phyloP scores from a whole-genome alignment of 225 moss, liverwort and hornwort species.

The Polytrichum formosum region DNA sequence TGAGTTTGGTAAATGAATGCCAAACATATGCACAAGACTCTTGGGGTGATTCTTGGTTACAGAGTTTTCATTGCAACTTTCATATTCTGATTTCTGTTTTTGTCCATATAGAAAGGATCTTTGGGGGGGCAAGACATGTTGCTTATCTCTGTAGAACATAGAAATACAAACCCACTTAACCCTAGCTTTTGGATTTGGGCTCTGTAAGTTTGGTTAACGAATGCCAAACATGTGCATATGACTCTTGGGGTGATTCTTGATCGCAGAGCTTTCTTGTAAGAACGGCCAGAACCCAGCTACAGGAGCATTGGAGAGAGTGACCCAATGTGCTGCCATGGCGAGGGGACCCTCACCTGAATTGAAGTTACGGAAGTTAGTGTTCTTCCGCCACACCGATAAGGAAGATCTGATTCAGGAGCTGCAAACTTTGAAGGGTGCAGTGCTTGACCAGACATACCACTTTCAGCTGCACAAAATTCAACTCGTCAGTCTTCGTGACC shows the following conservation, averaged over 20 bases:
- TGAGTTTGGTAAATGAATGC: neutral
- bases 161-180: neutral
- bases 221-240: neutral
- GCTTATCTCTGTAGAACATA: neutral
- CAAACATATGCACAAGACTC: neutral
- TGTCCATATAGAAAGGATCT: neutral
- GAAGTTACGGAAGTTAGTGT: slow-evolving; percentile 14
- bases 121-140: neutral
- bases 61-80: slow-evolving; percentile 2
- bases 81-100: no score
- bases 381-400: slow-evolving; percentile 24
- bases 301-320: slow-evolving; percentile 19
- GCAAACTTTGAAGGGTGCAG: slow-evolving; percentile 16
- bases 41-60: neutral
- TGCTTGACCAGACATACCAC: slow-evolving; percentile 35
- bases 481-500: slow-evolving; percentile 19
- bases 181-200: neutral
- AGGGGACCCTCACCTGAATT: slow-evolving; percentile 18
- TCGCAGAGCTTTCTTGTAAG: slow-evolving; percentile 13
- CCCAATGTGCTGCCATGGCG: slow-evolving; percentile 20
- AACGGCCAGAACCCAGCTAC: slow-evolving; percentile 14
- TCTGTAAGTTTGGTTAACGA: neutral
- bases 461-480: slow-evolving; percentile 36
- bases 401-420: slow-evolving; percentile 32
- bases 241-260: neutral